phyloP scores from a whole-genome alignment of 2,329 filamentous ascomycete species.

The Trichoderma cornu-damae region DNA sequence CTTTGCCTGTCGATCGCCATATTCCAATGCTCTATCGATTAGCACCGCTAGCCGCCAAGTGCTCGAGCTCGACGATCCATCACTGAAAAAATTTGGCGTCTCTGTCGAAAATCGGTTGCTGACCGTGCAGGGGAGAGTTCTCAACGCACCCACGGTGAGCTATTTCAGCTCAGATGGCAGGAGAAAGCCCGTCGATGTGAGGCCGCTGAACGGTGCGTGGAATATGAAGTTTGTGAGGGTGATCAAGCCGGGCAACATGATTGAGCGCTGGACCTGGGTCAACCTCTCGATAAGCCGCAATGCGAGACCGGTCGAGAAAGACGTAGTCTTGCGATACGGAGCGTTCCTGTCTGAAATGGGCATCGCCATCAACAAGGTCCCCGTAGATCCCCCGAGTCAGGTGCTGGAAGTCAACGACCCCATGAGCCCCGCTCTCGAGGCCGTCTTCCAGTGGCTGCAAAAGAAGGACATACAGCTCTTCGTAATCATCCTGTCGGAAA shows the following conservation, averaged over 20 bases:
- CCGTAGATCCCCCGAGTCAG: conserved; percentile 18
- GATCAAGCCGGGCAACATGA: conserved; percentile 40
- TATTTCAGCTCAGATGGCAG: conserved; percentile 44
- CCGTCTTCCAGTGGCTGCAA: conserved; percentile 31
- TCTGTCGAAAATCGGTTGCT: conserved; percentile 57
- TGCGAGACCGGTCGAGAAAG: conserved; percentile 16
- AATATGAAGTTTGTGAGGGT: conserved; percentile 60
- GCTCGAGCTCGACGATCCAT: conserved; percentile 51
- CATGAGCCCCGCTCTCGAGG: conserved; percentile 23
- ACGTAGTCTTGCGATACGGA: conserved; percentile 33
- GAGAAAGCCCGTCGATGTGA: conserved; percentile 25
- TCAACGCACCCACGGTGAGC: conserved; percentile 53
- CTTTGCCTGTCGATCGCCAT: conserved; percentile 64
- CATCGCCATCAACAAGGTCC: conserved; percentile 33
- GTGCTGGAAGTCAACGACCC: conserved; percentile 14
- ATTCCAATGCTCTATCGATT: conserved; percentile 63
- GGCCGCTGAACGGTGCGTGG: conserved; percentile 56
- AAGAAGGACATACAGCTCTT: conserved; percentile 44
- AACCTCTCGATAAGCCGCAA: conserved; percentile 30
- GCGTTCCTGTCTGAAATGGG: conserved; percentile 37
- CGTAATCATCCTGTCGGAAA: conserved; percentile 54
- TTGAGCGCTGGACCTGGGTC: conserved; percentile 49
- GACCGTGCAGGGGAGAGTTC: conserved; percentile 66
- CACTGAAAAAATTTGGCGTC: conserved; percentile 57
- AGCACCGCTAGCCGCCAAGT: conserved; percentile 50